Evolutionary conservation across 805 yeast species (phyloP).

Genomic region (Lachancea cidri): DNA sequence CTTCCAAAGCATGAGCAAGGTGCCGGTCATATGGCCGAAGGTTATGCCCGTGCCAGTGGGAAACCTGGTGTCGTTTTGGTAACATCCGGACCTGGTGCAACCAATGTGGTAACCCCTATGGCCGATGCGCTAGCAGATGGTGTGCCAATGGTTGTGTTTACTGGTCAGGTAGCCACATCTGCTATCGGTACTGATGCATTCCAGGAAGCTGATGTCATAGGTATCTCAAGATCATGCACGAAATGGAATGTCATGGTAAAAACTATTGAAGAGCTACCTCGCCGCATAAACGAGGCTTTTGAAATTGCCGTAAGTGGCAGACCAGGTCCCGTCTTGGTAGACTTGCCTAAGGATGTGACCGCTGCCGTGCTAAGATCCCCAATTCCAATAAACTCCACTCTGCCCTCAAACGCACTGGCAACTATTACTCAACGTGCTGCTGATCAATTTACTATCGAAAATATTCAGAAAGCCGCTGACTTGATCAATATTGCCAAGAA

Average conservation of each 20-base stretch:
- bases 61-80: constrained; percentile 97
- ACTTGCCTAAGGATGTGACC: constrained; percentile 96
- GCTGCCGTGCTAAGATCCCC: constrained; percentile 83
- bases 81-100: constrained; percentile 99
- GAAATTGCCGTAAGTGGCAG: constrained; percentile 95
- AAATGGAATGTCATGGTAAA: constrained; percentile 99
- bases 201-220: constrained; percentile 98
- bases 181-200: constrained; percentile 98
- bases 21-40: constrained; percentile 99
- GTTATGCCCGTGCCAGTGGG: constrained; percentile 92
- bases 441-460: constrained; percentile 67
- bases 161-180: constrained; percentile 94
- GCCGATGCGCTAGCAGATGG: constrained; percentile 98
- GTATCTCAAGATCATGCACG: constrained; percentile 95
- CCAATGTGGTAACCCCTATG: constrained; percentile 97
- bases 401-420: constrained; percentile 65
- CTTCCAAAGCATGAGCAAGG: constrained; percentile 98
- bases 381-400: constrained; percentile 73
- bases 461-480: constrained; percentile 70
- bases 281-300: constrained; percentile 94
- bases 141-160: constrained; percentile 91
- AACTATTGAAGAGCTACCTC: constrained; percentile 87
- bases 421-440: constrained; percentile 66
- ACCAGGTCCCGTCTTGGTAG: constrained; percentile 98
- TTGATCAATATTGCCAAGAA: constrained; percentile 77